A percentile compares a stretch with the other conserved stretches of the same genome.
Conservation (phyloP, 306 rosid species). For the Cucurbita argyrosperma region DNA sequence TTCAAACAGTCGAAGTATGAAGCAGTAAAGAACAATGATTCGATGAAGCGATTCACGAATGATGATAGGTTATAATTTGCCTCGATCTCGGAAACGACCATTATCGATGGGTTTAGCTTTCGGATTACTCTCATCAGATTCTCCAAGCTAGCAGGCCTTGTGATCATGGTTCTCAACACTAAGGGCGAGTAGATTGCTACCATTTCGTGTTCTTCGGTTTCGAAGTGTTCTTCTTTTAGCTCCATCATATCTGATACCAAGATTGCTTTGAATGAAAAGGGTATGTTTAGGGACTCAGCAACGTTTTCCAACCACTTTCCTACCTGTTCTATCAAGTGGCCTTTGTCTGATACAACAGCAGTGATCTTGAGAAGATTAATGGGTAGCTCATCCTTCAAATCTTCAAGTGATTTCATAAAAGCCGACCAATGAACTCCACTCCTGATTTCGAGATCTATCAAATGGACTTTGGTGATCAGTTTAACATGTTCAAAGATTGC, state of each 20-base stretch:
- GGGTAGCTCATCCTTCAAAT: slow-evolving; percentile 14
- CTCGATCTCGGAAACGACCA: slow-evolving; percentile 48
- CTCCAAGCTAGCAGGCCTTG: slow-evolving; percentile 40
- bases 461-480: slow-evolving; percentile 29
- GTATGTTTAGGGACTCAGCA: slow-evolving; percentile 45
- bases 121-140: slow-evolving; percentile 49
- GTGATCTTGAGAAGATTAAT: slow-evolving; percentile 37
- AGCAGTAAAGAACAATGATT: slow-evolving; percentile 35
- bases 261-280: slow-evolving; percentile 35
- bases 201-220: slow-evolving; percentile 34
- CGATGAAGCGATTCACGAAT: slow-evolving; percentile 56
- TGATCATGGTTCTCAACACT: slow-evolving; percentile 31
- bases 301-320: slow-evolving; percentile 35
- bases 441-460: slow-evolving; percentile 41
- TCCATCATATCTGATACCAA: slow-evolving; percentile 33
- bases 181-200: slow-evolving; percentile 34
- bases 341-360: slow-evolving; percentile 24
- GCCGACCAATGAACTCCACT: slow-evolving; percentile 44
- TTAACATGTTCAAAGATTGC: slow-evolving; percentile 43
- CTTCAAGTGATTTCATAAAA: slow-evolving; percentile 49
- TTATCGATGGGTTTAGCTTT: slow-evolving; percentile 34
- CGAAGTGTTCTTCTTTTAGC: slow-evolving; percentile 25
- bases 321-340: slow-evolving; percentile 20
- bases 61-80: slow-evolving; percentile 47
- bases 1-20: slow-evolving; percentile 43